Conservation (phyloP, 2,329 filamentous ascomycete species). For the Parasarocladium wereldwijsianum region DNA sequence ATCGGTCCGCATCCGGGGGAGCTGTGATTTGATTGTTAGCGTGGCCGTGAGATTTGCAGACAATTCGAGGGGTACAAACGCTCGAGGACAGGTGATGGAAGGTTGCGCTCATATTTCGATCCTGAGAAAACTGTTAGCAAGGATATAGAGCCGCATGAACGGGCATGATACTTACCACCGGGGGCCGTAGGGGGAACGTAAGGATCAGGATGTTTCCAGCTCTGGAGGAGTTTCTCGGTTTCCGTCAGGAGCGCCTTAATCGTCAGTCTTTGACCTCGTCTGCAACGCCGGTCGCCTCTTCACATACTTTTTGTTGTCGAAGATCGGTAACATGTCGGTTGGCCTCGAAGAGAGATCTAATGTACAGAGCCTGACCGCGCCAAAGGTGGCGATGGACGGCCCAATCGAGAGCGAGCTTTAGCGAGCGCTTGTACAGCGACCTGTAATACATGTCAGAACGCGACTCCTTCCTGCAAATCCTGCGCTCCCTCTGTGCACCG, state of each 20-base stretch:
- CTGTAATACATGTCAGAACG: conserved; percentile 20
- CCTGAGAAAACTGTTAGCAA: conserved; percentile 32
- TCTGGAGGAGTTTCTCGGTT: conserved; percentile 74
- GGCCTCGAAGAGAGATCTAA: conserved; percentile 86
- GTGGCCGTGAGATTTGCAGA: too few relatives aligned
- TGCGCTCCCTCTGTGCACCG: neutral
- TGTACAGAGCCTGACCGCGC: conserved; percentile 93
- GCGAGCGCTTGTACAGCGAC: conserved; percentile 75
- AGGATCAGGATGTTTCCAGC: conserved; percentile 96
- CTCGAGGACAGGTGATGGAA: conserved; percentile 64
- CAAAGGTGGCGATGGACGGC: conserved; percentile 82
- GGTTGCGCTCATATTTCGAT: conserved; percentile 91
- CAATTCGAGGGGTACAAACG: conserved; percentile 41
- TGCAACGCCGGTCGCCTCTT: too few relatives aligned
- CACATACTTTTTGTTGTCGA: conserved; percentile 67
- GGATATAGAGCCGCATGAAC: neutral
- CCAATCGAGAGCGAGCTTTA: conserved; percentile 94
- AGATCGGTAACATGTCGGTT: conserved; percentile 77
- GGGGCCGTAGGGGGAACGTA: conserved; percentile 82
- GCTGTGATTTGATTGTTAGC: too few relatives aligned
- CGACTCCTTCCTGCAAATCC: neutral
- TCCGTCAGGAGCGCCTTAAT: conserved; percentile 79
- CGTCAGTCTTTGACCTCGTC: neutral
- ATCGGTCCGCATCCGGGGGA: too few relatives aligned
- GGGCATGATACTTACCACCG: conserved; percentile 50